Evolutionary conservation across 345 rosid genomes (phyloP).

Genomic region (Mallotus nudiflorus): DNA sequence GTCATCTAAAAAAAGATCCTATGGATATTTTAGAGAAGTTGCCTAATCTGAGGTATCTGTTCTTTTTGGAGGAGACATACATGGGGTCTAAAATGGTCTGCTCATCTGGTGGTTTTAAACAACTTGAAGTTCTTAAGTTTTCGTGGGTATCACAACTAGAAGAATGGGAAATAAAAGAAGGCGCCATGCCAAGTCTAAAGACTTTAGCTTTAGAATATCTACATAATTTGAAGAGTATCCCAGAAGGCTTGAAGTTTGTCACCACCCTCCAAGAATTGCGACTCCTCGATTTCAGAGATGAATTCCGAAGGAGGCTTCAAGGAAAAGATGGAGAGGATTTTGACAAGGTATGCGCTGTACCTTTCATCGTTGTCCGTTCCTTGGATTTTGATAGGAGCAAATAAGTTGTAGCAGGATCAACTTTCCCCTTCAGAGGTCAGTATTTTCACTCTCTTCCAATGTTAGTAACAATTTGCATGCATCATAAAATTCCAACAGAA

Average conservation of each 20-base stretch:
- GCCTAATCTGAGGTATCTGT: background rate
- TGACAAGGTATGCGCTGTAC: background rate
- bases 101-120: slow-evolving; percentile 4
- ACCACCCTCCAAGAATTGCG: background rate
- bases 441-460: too few species aligned
- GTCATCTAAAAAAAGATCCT: background rate
- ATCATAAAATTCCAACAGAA: too few species aligned
- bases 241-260: slow-evolving; percentile 10
- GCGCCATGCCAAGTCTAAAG: slow-evolving; percentile 12
- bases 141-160: background rate
- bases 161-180: slow-evolving; percentile 5
- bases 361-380: too few species aligned
- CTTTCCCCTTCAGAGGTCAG: too few species aligned
- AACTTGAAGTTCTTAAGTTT: slow-evolving; percentile 7
- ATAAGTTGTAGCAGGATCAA: too few species aligned
- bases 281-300: background rate
- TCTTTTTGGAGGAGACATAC: background rate
- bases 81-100: slow-evolving; percentile 2
- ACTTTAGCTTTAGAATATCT: background rate
- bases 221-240: background rate
- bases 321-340: background rate
- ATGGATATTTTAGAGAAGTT: slow-evolving; percentile 1
- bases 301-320: background rate
- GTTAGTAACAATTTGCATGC: too few species aligned
- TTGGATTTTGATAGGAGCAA: too few species aligned